Evolutionary conservation across 2,329 filamentous ascomycete genomes (phyloP), one percentile per base, ranked within the genome.

Genomic region (Monosporascus sp.): DNA sequence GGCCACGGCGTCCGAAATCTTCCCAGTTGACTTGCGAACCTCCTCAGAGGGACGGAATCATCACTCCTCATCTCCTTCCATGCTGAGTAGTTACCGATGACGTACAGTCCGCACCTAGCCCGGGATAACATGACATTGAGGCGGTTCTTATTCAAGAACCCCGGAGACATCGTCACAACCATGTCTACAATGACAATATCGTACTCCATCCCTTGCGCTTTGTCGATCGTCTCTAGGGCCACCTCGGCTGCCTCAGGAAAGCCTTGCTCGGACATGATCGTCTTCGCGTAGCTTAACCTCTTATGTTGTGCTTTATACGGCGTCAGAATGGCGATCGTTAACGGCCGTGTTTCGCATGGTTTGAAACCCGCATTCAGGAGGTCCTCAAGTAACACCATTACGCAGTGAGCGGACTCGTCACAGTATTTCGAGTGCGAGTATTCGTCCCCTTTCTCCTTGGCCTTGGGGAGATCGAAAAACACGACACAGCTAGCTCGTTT

Each of bases 61-160:
- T 44, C 8, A 1, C n/a, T 11, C 5, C 11, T 18, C 41, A 44
- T 44, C 11, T 22, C 9, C 5, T 44, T 6, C 41, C 41, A 44
- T 24, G 41, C 41, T 20, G n/a, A 11, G 11, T 14, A 17, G 14
- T 20, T 20, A 14, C 41, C 41, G n/a, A 44, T 44, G 7, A 44
- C 41, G 20, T 44, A 44, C n/a, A 24, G 41, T 24, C n/a, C 41
- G 20, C 41, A 24, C 9, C 20, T 44, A 14, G 50, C 50, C 7
- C 50, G 44, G 7, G 50, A 51, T 14, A 51, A 48, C 22, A 51
- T 3, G 11, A 51, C 50, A 6, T 51, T 51, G 2, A 48, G 50
- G 7, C 43, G 31, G 3, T 28, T 15, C 8, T 17, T 28, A 18
- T 37, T n/a, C 1, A 51, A 15, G n/a, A 48, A 51, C n/a, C 50